Evolutionary conservation across 2,329 filamentous ascomycete genomes (phyloP).

Genomic region (Ceratocystis cubensis): DNA sequence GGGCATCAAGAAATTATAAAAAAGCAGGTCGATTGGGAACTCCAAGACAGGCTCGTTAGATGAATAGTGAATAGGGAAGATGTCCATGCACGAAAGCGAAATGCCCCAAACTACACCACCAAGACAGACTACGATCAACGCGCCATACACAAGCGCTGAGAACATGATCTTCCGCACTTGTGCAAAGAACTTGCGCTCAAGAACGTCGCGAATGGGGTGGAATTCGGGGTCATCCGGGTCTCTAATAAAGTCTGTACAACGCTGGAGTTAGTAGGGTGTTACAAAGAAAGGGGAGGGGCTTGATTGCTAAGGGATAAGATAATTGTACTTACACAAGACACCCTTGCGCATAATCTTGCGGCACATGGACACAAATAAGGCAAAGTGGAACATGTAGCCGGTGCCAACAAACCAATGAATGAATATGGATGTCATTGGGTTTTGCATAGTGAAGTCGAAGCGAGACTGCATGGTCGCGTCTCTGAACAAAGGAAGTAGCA

Average conservation of each 20-base stretch:
- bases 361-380: slow-evolving; percentile 97
- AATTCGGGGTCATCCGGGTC: slow-evolving; percentile 98
- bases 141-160: slow-evolving; percentile 89
- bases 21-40: slow-evolving; percentile 84
- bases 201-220: slow-evolving; percentile 89
- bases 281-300: not conserved
- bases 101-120: slow-evolving; percentile 95
- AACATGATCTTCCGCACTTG: slow-evolving; percentile 94
- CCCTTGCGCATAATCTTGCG: slow-evolving; percentile 92
- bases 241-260: slow-evolving; percentile 68
- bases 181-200: slow-evolving; percentile 82
- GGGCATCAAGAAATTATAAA: slow-evolving; percentile 95
- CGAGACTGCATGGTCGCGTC: slow-evolving; percentile 65
- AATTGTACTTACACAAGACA: slow-evolving; percentile 60
- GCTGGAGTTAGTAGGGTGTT: slow-evolving; percentile 26
- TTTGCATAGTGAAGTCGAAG: slow-evolving; percentile 61
- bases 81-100: slow-evolving; percentile 49
- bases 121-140: slow-evolving; percentile 79
- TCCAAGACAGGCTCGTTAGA: slow-evolving; percentile 86
- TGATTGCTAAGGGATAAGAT: no score
- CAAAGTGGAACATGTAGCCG: slow-evolving; percentile 99
- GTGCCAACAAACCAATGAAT: slow-evolving; percentile 98
- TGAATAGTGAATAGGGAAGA: slow-evolving; percentile 87
- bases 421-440: slow-evolving; percentile 82
- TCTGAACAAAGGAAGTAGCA: slow-evolving; percentile 79